phyloP scores from a whole-genome alignment of 2,329 filamentous ascomycete genomes.

The Microcyclospora pomicola region DNA sequence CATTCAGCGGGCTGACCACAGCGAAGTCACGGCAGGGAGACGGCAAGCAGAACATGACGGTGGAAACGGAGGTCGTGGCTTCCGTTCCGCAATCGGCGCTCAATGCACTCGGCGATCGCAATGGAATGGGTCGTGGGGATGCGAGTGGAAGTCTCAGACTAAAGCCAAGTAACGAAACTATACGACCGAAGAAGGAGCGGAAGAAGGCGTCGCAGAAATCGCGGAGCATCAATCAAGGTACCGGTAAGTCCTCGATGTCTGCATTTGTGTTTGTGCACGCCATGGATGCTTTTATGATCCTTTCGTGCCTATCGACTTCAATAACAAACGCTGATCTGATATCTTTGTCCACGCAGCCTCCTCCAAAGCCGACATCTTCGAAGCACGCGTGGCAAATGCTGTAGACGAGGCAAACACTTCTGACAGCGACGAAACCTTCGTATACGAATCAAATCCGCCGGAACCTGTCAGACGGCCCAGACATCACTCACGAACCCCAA shows the following conservation, averaged over 20 bases:
- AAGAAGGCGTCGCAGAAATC: slow-evolving; percentile 67
- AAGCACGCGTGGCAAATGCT: slow-evolving; percentile 88
- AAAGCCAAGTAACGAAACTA: slow-evolving; percentile 89
- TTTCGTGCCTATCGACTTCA: no score
- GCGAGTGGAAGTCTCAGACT: slow-evolving; percentile 61
- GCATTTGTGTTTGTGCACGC: background rate
- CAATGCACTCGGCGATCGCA: slow-evolving; percentile 39
- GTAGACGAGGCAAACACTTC: slow-evolving; percentile 94
- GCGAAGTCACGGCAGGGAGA: slow-evolving; percentile 56
- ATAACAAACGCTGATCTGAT: no score
- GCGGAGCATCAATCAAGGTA: slow-evolving; percentile 54
- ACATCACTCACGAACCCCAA: slow-evolving; percentile 88
- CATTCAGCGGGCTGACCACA: slow-evolving; percentile 50
- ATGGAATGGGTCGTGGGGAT: slow-evolving; percentile 46
- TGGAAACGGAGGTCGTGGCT: slow-evolving; percentile 90
- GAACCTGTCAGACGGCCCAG: slow-evolving; percentile 50
- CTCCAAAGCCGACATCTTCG: slow-evolving; percentile 95
- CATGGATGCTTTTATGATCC: no score
- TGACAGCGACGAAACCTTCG: slow-evolving; percentile 95
- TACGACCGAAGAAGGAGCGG: slow-evolving; percentile 85
- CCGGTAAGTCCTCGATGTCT: slow-evolving; percentile 45
- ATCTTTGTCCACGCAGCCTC: slow-evolving; percentile 52
- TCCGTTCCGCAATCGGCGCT: slow-evolving; percentile 77
- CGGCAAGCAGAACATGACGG: slow-evolving; percentile 84
- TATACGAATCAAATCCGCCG: slow-evolving; percentile 91